These are phyloP conservation scores for Leptodontidium sp. DNA, from an alignment of 2,329 filamentous ascomycete genomes.

Conservation along the genomic window DNA sequence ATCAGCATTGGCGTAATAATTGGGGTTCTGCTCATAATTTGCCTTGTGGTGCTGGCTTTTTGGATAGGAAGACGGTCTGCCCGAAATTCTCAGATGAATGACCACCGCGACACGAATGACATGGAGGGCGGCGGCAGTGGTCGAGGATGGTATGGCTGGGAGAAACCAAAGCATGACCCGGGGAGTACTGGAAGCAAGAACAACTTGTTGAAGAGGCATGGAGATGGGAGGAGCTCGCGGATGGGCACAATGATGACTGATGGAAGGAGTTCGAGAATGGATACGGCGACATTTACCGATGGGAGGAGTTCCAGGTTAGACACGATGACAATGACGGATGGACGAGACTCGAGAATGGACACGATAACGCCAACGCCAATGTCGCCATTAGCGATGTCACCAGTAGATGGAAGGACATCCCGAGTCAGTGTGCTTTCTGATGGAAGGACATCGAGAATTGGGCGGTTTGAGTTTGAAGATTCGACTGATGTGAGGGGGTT, in stretches of 20 bases:
- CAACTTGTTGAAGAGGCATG: slow-evolving; percentile 10
- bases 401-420: slow-evolving; percentile 12
- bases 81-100: not conserved
- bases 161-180: not conserved
- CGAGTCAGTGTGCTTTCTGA: slow-evolving; percentile 13
- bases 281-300: slow-evolving; percentile 7
- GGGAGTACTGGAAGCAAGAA: slow-evolving; percentile 18
- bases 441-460: slow-evolving; percentile 18
- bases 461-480: slow-evolving; percentile 17
- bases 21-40: slow-evolving; percentile 1
- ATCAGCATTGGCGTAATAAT: slow-evolving; percentile 13
- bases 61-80: slow-evolving; percentile 16
- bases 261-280: slow-evolving; percentile 9
- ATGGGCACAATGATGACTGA: slow-evolving; percentile 15
- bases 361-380: not conserved
- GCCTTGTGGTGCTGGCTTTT: slow-evolving; percentile 7
- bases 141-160: slow-evolving; percentile 5
- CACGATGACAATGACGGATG: slow-evolving; percentile 14
- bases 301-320: slow-evolving; percentile 15
- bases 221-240: slow-evolving; percentile 14
- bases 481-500: slow-evolving; percentile 16
- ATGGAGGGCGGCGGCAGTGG: not conserved
- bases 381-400: not conserved
- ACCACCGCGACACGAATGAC: not conserved
- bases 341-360: slow-evolving; percentile 8